phyloP scores from a whole-genome alignment of 129 eudicot genomes.

The Scalesia atractyloides region DNA sequence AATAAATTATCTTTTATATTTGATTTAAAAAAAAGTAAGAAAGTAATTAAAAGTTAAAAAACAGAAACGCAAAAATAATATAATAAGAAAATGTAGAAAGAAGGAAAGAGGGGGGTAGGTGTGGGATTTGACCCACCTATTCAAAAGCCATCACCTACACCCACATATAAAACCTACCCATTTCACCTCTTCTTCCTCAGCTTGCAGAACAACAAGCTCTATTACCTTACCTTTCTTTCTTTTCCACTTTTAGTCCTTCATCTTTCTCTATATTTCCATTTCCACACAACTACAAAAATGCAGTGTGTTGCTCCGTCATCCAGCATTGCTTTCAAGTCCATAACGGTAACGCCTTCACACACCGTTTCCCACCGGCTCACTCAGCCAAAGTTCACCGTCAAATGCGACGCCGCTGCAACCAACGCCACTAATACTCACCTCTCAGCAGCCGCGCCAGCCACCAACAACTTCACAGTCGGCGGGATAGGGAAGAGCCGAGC shows the following conservation, averaged over 20 bases:
- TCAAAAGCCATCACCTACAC: conserved; percentile 19
- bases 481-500: conserved; percentile 55
- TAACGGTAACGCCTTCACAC: conserved; percentile 21
- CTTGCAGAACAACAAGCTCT: conserved; percentile 66
- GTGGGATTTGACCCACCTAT: conserved; percentile 55
- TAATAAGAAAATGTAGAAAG: conserved; percentile 17
- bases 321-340: conserved; percentile 34
- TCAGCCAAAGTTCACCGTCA: conserved; percentile 29
- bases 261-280: background rate
- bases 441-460: conserved; percentile 10
- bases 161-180: conserved; percentile 46
- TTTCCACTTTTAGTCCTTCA: conserved; percentile 5
- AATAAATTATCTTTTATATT: background rate
- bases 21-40: background rate
- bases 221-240: background rate
- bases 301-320: conserved; percentile 44
- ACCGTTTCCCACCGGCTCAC: conserved; percentile 26
- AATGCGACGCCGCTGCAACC: conserved; percentile 41
- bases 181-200: conserved; percentile 43
- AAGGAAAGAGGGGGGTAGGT: conserved; percentile 48
- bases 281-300: conserved; percentile 28
- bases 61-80: background rate
- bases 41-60: conserved; percentile 7
- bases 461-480: conserved; percentile 35
- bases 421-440: conserved; percentile 10